Conservation (phyloP, 805 yeast species). For the Ogataea glucozyma region DNA sequence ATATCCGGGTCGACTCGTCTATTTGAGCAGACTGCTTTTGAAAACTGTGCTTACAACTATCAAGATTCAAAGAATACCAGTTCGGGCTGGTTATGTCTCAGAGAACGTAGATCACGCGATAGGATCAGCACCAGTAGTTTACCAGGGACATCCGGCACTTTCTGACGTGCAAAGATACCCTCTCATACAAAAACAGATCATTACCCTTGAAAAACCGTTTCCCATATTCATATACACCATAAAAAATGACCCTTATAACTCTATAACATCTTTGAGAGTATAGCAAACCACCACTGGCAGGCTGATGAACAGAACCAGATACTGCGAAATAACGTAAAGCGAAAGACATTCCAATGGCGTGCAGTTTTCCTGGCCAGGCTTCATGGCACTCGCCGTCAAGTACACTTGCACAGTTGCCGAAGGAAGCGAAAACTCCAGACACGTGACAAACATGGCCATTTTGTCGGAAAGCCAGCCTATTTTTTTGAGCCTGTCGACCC, state of each 20-base stretch:
- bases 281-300: conserved; percentile 54
- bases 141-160: too few species aligned
- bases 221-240: too few species aligned
- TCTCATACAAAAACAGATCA: too few species aligned
- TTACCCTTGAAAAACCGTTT: too few species aligned
- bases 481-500: conserved; percentile 45
- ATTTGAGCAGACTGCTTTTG: too few species aligned
- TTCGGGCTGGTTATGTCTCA: too few species aligned
- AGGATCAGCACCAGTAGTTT: too few species aligned
- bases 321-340: conserved; percentile 49
- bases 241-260: conserved; percentile 16
- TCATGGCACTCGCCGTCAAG: conserved; percentile 57
- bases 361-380: conserved; percentile 45
- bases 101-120: too few species aligned
- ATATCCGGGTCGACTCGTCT: too few species aligned
- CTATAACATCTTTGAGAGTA: conserved; percentile 33
- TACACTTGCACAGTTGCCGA: conserved; percentile 62
- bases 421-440: conserved; percentile 53
- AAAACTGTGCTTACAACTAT: too few species aligned
- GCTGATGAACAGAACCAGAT: conserved; percentile 44
- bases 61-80: too few species aligned
- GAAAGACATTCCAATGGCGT: conserved; percentile 59
- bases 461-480: conserved; percentile 50
- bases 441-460: conserved; percentile 44
- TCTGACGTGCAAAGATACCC: too few species aligned